Conservation (phyloP, 2,329 filamentous ascomycete genomes). For the Pseudocercospora fijiensis region DNA sequence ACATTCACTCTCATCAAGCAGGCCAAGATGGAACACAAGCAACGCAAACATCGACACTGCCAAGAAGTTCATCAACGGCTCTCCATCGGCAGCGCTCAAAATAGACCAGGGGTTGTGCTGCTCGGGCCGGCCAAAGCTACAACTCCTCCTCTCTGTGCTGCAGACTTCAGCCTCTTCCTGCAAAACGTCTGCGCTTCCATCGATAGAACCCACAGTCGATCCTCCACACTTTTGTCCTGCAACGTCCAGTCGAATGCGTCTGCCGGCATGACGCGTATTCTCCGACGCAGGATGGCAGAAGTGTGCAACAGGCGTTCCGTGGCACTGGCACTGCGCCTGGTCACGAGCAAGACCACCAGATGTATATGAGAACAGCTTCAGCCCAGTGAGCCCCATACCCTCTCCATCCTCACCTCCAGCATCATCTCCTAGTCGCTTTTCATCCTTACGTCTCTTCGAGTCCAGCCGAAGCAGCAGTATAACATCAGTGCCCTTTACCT, state of each 20-base stretch:
- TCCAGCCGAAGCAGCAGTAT: neutral
- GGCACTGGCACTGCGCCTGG: conserved; percentile 4
- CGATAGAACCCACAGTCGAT: conserved; percentile 3
- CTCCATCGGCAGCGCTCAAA: conserved; percentile 1
- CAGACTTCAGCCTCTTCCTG: conserved; percentile 7
- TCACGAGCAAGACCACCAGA: neutral
- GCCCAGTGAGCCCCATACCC: neutral
- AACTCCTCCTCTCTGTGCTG: neutral
- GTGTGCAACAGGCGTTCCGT: neutral
- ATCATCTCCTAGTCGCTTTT: neutral
- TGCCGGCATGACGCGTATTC: conserved; percentile 30
- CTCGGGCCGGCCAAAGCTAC: neutral
- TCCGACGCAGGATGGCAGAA: conserved; percentile 15
- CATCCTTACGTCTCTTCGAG: neutral
- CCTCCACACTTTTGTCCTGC: conserved; percentile 7
- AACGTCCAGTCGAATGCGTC: neutral
- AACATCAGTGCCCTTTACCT: neutral
- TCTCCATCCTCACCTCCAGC: conserved; percentile 1
- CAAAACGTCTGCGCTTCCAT: neutral
- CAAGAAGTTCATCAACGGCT: conserved; percentile 2
- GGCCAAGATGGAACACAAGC: neutral
- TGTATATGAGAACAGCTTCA: conserved; percentile 4
- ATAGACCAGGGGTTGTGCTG: conserved; percentile 4
- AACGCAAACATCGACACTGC: neutral
- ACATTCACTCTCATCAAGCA: neutral